Conservation (phyloP, 306 rosid species). For the Sophora flavescens region DNA sequence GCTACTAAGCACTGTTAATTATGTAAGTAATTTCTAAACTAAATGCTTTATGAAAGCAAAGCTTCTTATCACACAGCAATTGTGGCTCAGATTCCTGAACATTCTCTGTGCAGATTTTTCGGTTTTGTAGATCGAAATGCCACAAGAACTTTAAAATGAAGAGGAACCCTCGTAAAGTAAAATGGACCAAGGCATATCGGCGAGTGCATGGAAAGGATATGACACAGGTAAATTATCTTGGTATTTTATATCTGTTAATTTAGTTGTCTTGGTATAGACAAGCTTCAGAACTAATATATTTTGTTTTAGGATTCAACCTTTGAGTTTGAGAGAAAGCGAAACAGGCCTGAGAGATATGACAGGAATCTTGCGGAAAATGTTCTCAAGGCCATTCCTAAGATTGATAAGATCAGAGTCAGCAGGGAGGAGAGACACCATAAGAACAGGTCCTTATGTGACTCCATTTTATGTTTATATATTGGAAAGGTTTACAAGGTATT, state of each 20-base stretch:
- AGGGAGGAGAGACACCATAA: conserved; percentile 62
- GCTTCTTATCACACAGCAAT: too few species aligned
- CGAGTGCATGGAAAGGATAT: too few species aligned
- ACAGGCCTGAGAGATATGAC: conserved; percentile 88
- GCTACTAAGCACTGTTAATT: too few species aligned
- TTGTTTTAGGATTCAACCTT: conserved; percentile 76
- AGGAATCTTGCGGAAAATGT: conserved; percentile 68
- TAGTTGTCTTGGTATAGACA: not conserved
- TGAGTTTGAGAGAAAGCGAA: conserved; percentile 94
- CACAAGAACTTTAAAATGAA: too few species aligned
- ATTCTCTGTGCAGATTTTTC: too few species aligned
- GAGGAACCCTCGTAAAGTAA: too few species aligned
- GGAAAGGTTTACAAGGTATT: conserved; percentile 1
- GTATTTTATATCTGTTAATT: not conserved
- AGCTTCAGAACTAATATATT: not conserved
- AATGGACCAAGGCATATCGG: too few species aligned
- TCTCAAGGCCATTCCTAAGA: conserved; percentile 78
- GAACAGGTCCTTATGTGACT: conserved; percentile 57
- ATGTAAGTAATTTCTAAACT: too few species aligned
- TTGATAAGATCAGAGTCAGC: conserved; percentile 65
- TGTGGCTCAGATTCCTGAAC: too few species aligned
- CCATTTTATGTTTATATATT: conserved; percentile 8
- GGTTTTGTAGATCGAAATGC: too few species aligned
- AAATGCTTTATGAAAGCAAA: too few species aligned
- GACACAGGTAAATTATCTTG: too few species aligned